phyloP scores from a whole-genome alignment of 768 basidiomycete genomes.

The Pisolithus sp. region DNA sequence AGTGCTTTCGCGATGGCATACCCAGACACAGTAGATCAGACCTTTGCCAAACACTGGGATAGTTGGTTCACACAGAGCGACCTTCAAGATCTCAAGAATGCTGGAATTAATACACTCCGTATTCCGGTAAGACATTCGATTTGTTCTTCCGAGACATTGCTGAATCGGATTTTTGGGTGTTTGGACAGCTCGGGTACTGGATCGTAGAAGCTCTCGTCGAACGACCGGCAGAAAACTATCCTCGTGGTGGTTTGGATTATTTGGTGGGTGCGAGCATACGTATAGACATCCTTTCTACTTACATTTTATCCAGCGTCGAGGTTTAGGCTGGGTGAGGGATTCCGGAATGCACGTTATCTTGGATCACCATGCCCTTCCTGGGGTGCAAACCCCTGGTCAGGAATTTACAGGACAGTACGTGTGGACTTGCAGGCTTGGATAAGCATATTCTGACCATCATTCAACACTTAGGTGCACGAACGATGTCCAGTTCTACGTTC shows the following conservation, averaged over 20 bases:
- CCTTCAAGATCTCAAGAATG: constrained; percentile 44
- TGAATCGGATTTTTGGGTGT: not conserved
- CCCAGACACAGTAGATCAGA: constrained; percentile 50
- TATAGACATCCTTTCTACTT: not conserved
- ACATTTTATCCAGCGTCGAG: constrained; percentile 44
- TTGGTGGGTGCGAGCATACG: constrained; percentile 39
- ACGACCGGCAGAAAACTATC: constrained; percentile 53
- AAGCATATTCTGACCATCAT: not conserved
- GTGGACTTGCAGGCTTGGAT: not conserved
- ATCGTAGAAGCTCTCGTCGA: constrained; percentile 69
- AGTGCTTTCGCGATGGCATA: constrained; percentile 59
- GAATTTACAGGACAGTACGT: constrained; percentile 63
- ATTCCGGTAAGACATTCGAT: constrained; percentile 48
- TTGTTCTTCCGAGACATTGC: too few relatives aligned
- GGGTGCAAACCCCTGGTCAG: constrained; percentile 55
- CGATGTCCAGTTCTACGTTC: constrained; percentile 69
- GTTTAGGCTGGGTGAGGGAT: constrained; percentile 49
- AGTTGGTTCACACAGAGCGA: constrained; percentile 69
- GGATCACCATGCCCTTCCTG: constrained; percentile 66
- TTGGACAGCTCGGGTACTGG: constrained; percentile 72
- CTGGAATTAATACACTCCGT: constrained; percentile 71
- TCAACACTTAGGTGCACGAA: constrained; percentile 48
- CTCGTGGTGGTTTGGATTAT: constrained; percentile 60
- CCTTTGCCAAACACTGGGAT: constrained; percentile 60
- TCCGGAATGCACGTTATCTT: constrained; percentile 66